These are phyloP conservation scores for Verruconis gallopava DNA, from an alignment of 2,329 filamentous ascomycete species.

Conservation along the genomic window DNA sequence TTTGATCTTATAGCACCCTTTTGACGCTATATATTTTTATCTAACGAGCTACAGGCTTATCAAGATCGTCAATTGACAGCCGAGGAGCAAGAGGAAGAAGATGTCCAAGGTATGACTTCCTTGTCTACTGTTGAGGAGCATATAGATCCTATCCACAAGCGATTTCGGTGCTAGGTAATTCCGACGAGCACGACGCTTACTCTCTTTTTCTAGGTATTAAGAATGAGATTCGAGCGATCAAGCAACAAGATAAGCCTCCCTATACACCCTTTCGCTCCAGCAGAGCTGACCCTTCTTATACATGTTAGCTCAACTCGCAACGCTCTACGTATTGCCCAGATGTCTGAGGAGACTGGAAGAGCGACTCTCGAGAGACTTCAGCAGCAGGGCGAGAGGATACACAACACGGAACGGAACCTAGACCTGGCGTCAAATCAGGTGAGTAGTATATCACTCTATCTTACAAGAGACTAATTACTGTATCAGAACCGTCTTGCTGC, in stretches of 20 bases:
- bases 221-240: slow-evolving; percentile 60
- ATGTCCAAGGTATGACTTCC: slow-evolving; percentile 57
- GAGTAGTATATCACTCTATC: too few relatives aligned
- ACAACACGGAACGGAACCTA: slow-evolving; percentile 72
- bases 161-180: too few relatives aligned
- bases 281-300: too few relatives aligned
- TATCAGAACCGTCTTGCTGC: slow-evolving; percentile 68
- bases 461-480: too few relatives aligned
- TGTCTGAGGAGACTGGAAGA: slow-evolving; percentile 58
- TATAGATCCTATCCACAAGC: too few relatives aligned
- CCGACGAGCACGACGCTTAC: too few relatives aligned
- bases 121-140: too few relatives aligned
- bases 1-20: too few relatives aligned
- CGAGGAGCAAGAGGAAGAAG: slow-evolving; percentile 64
- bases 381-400: slow-evolving; percentile 65
- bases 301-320: slow-evolving; percentile 62
- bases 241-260: slow-evolving; percentile 43
- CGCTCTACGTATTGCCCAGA: slow-evolving; percentile 52
- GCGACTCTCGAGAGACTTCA: slow-evolving; percentile 61
- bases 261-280: too few relatives aligned
- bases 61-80: slow-evolving; percentile 68
- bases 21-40: too few relatives aligned
- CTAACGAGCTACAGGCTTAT: too few relatives aligned
- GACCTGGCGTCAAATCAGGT: slow-evolving; percentile 66
- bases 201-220: too few relatives aligned